These are phyloP conservation scores for Canariomyces notabilis DNA, from an alignment of 2,329 filamentous ascomycete genomes.

Conservation along the genomic window DNA sequence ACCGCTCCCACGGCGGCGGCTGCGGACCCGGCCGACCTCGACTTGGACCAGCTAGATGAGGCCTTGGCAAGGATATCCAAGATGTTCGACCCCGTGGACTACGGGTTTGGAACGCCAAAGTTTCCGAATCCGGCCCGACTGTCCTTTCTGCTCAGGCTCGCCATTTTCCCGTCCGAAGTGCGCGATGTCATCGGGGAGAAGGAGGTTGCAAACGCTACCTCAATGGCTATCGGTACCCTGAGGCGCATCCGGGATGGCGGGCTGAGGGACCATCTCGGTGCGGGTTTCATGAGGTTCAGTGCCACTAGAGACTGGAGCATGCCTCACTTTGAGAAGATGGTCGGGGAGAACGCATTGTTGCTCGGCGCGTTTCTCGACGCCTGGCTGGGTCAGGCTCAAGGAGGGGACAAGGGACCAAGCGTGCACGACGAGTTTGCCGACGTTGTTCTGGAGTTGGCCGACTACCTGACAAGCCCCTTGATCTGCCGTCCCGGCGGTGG, in stretches of 20 bases:
- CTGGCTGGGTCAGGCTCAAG: slow-evolving; percentile 49
- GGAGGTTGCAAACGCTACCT: slow-evolving; percentile 66
- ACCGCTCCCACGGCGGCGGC: slow-evolving; percentile 22
- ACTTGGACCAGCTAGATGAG: slow-evolving; percentile 87
- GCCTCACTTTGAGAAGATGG: slow-evolving; percentile 96
- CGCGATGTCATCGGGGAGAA: slow-evolving; percentile 80
- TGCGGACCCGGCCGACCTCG: slow-evolving; percentile 51
- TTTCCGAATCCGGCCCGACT: slow-evolving; percentile 86
- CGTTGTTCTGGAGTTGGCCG: slow-evolving; percentile 73
- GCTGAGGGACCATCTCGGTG: slow-evolving; percentile 52
- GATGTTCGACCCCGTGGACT: slow-evolving; percentile 73
- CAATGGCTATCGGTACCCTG: slow-evolving; percentile 78
- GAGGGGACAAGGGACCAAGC: not conserved
- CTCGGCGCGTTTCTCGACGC: slow-evolving; percentile 81
- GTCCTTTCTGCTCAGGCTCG: slow-evolving; percentile 71
- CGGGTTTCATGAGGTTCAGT: slow-evolving; percentile 68
- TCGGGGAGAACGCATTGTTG: slow-evolving; percentile 86
- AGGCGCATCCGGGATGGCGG: slow-evolving; percentile 61
- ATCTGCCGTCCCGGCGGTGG: slow-evolving; percentile 65
- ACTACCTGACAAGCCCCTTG: slow-evolving; percentile 73
- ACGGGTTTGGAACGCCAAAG: slow-evolving; percentile 84
- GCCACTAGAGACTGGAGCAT: slow-evolving; percentile 89
- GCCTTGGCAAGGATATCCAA: slow-evolving; percentile 74
- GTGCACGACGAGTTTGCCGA: slow-evolving; percentile 67
- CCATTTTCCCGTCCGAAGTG: slow-evolving; percentile 65